Evolutionary conservation across 306 rosid species (phyloP).

Genomic region (Rosa rugosa): DNA sequence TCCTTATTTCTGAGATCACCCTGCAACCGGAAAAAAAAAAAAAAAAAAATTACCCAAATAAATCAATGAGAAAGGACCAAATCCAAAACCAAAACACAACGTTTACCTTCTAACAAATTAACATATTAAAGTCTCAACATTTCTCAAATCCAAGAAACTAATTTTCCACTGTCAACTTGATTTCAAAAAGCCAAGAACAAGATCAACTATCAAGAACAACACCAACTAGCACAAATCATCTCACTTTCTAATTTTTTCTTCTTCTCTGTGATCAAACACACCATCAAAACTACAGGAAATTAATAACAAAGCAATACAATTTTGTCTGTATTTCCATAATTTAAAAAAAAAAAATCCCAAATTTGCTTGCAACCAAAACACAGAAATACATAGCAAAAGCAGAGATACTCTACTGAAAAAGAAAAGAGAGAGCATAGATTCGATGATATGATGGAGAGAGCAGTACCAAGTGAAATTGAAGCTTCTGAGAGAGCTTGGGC

Average conservation of each 20-base stretch:
- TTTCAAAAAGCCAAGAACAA: background rate
- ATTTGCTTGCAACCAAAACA: background rate
- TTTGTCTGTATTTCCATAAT: no score
- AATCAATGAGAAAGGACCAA: background rate
- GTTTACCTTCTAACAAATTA: background rate
- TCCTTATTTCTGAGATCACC: constrained; percentile 74
- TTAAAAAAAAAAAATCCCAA: background rate
- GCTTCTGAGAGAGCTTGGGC: constrained; percentile 65
- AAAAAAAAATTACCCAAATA: background rate
- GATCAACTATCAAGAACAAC: background rate
- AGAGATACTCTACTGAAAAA: background rate
- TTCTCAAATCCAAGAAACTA: background rate
- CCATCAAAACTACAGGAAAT: background rate
- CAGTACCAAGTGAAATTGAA: constrained; percentile 59
- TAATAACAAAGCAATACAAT: background rate
- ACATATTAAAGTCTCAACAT: background rate
- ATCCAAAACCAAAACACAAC: background rate
- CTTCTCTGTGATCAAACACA: background rate
- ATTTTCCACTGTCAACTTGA: background rate
- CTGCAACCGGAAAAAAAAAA: constrained; percentile 32
- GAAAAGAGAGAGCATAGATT: background rate
- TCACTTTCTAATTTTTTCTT: background rate
- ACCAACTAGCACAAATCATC: background rate
- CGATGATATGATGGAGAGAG: background rate
- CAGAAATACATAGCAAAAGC: no score